Conservation (phyloP, 257 asterid species). For the Gentiana macrophylla region DNA sequence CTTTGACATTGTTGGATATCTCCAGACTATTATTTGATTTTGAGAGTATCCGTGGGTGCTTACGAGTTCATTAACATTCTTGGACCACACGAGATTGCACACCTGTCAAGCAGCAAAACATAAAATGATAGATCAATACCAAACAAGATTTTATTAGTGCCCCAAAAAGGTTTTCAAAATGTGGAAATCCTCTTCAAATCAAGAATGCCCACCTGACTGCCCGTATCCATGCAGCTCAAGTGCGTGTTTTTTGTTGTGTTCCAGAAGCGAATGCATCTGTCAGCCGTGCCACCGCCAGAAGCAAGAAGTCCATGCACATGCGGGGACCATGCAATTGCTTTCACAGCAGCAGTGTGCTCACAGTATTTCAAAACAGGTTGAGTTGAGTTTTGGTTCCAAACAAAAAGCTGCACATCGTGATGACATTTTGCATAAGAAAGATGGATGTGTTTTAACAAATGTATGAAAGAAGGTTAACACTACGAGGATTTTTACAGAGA, state of each 20-base stretch:
- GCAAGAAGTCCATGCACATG: slow-evolving; percentile 98
- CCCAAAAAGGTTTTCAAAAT: no score
- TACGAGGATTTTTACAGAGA: slow-evolving; percentile 5
- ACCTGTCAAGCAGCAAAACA: slow-evolving; percentile 41
- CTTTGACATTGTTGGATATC: slow-evolving; percentile 92
- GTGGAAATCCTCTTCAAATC: no score
- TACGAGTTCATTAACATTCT: slow-evolving; percentile 93
- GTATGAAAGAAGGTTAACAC: neutral
- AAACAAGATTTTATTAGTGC: neutral
- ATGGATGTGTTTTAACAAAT: neutral
- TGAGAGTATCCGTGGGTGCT: slow-evolving; percentile 97
- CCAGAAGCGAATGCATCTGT: slow-evolving; percentile 94
- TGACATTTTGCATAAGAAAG: slow-evolving; percentile 1
- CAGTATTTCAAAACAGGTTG: slow-evolving; percentile 81
- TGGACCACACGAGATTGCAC: slow-evolving; percentile 98
- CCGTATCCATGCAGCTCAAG: slow-evolving; percentile 88
- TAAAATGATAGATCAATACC: neutral
- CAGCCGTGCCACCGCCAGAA: slow-evolving; percentile 99
- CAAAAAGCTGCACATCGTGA: slow-evolving; percentile 49
- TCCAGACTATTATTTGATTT: slow-evolving; percentile 91
- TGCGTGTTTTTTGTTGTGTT: slow-evolving; percentile 80
- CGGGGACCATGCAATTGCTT: slow-evolving; percentile 99
- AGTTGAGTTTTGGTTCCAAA: slow-evolving; percentile 87
- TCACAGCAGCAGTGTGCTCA: slow-evolving; percentile 97
- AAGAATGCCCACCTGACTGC: slow-evolving; percentile 67